A percentile compares a stretch with the other conserved stretches of the same genome.
Conservation (phyloP, 441 rosid species). For the Populus tomentosa region DNA sequence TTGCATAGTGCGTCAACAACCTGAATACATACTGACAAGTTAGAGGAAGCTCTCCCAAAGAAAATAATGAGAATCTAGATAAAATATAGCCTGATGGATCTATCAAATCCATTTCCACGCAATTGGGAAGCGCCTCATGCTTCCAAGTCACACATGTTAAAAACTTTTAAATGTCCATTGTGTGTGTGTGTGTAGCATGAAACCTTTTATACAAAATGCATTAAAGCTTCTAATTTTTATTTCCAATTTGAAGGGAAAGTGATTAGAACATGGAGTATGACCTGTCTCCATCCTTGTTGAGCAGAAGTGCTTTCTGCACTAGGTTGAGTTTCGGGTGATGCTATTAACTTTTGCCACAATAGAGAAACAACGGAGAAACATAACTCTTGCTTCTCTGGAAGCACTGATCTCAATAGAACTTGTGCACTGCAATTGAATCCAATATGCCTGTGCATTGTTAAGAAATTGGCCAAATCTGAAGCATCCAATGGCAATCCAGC, state of each 20-base stretch:
- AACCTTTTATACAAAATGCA: neutral
- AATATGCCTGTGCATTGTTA: constrained; percentile 87
- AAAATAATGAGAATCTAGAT: neutral
- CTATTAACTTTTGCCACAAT: constrained; percentile 92
- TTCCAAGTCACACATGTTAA: neutral
- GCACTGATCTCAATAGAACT: constrained; percentile 81
- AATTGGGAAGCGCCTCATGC: neutral
- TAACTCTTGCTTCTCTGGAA: constrained; percentile 88
- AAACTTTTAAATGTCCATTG: neutral
- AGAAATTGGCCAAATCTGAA: constrained; percentile 96
- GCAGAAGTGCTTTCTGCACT: constrained; percentile 97
- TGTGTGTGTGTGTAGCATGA: neutral
- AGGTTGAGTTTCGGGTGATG: constrained; percentile 90
- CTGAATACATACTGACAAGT: constrained; percentile 34
- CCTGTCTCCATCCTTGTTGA: constrained; percentile 99
- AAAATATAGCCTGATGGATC: neutral
- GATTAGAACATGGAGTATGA: constrained; percentile 21
- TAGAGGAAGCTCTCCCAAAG: constrained; percentile 2
- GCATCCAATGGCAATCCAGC: constrained; percentile 71
- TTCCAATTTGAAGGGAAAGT: neutral
- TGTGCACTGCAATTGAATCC: constrained; percentile 90
- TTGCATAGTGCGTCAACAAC: constrained; percentile 97
- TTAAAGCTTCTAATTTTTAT: neutral
- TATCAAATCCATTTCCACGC: neutral
- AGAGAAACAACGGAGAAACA: constrained; percentile 96